Percentiles rank a stretch among this genome's conserved stretches.
Conservation (phyloP, 805 yeast genomes). For the Candida maesae region DNA sequence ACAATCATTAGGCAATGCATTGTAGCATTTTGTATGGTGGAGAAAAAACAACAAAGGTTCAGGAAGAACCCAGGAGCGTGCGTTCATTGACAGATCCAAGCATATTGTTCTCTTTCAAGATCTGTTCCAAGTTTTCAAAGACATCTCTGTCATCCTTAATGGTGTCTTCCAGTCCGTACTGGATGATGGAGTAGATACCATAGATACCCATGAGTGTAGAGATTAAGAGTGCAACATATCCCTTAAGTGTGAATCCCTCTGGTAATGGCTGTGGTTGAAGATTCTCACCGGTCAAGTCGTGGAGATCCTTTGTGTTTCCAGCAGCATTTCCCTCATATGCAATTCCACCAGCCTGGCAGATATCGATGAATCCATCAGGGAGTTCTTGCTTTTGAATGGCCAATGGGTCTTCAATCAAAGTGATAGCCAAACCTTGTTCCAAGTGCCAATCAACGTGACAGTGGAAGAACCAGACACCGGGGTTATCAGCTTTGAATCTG, state of each 20-base stretch:
- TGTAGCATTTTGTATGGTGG: too few species aligned
- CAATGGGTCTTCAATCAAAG: slow-evolving; percentile 79
- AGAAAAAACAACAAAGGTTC: too few species aligned
- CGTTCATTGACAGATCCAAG: slow-evolving; percentile 9
- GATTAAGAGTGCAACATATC: slow-evolving; percentile 57
- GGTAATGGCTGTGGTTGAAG: slow-evolving; percentile 63
- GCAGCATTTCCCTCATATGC: slow-evolving; percentile 68
- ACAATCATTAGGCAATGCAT: too few species aligned
- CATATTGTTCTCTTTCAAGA: slow-evolving; percentile 29
- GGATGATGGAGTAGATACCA: slow-evolving; percentile 57
- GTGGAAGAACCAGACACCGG: slow-evolving; percentile 99
- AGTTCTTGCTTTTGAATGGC: slow-evolving; percentile 44
- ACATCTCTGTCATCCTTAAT: slow-evolving; percentile 43
- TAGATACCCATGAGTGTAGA: slow-evolving; percentile 54
- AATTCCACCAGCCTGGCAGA: slow-evolving; percentile 45
- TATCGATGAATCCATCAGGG: slow-evolving; percentile 45
- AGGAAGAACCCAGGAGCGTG: too few species aligned
- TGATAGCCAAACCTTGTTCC: slow-evolving; percentile 85
- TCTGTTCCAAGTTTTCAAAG: slow-evolving; percentile 34
- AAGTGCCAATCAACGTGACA: slow-evolving; percentile 99
- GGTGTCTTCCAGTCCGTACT: slow-evolving; percentile 64
- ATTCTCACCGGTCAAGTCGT: slow-evolving; percentile 56
- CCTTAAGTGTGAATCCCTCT: slow-evolving; percentile 64
- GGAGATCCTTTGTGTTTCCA: slow-evolving; percentile 49
- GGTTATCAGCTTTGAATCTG: slow-evolving; percentile 89